Conservation (phyloP, 73 alveolate genomes). For the Paramecium sexaurelia region DNA sequence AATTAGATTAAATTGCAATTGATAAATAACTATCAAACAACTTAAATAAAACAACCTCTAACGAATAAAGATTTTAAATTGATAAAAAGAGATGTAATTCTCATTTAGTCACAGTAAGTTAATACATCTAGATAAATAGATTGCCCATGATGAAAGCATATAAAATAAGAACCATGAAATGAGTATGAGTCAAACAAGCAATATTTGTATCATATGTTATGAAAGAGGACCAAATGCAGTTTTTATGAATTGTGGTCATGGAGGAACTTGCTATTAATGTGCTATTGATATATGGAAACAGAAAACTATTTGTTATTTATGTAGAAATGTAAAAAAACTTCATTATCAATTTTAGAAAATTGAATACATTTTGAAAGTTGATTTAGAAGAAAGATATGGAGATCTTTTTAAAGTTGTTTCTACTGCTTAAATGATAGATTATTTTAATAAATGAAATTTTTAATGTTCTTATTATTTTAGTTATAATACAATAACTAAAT, state of each 20-base stretch:
- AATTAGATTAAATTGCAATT: background rate
- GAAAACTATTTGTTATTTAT: constrained; percentile 33
- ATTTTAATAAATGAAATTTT: constrained; percentile 4
- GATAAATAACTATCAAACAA: background rate
- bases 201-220: constrained; percentile 48
- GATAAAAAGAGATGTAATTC: constrained; percentile 15
- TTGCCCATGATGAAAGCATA: background rate
- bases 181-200: background rate
- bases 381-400: constrained; percentile 21
- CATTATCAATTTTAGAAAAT: background rate
- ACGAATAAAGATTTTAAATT: background rate
- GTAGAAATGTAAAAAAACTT: constrained; percentile 41
- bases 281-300: constrained; percentile 63
- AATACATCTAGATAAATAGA: background rate
- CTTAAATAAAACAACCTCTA: background rate
- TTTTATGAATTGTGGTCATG: constrained; percentile 69
- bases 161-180: background rate
- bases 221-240: constrained; percentile 62
- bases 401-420: constrained; percentile 22
- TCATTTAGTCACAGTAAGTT: constrained; percentile 1
- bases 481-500: too few species aligned
- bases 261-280: constrained; percentile 64
- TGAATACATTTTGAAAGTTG: background rate
- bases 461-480: too few species aligned
- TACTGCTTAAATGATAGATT: constrained; percentile 3